Percentiles rank a stretch among this genome's conserved stretches.
These are phyloP conservation scores for Tricholoma matsutake DNA, from an alignment of 768 basidiomycete genomes.

Conservation along the genomic window DNA sequence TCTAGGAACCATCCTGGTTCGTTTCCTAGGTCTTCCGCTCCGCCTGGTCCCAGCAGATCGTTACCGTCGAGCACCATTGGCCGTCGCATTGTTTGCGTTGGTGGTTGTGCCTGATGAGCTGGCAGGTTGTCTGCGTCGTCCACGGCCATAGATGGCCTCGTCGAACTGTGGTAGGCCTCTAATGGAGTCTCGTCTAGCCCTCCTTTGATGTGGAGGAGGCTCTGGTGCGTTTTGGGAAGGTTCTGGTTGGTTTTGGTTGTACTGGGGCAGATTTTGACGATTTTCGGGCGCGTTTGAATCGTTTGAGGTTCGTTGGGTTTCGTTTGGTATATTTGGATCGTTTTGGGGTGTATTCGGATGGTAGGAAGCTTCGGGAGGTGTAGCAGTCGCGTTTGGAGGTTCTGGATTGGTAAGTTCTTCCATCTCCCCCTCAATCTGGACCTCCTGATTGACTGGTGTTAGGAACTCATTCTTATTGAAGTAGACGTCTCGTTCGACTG, in stretches of 20 bases:
- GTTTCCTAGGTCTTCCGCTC: not conserved
- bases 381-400: not conserved
- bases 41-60: not conserved
- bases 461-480: conserved; percentile 16
- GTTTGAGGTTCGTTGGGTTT: not conserved
- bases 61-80: not conserved
- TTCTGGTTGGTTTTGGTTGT: not conserved
- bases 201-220: not conserved
- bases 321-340: not conserved
- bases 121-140: not conserved
- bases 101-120: not conserved
- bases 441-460: not conserved
- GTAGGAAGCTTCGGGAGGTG: not conserved
- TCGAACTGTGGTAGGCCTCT: not conserved
- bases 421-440: not conserved
- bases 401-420: not conserved
- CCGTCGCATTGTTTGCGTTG: not conserved
- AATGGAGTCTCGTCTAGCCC: not conserved
- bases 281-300: not conserved
- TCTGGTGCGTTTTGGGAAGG: not conserved
- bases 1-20: not conserved
- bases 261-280: no score
- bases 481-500: not conserved
- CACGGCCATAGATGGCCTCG: not conserved
- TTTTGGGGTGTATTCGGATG: not conserved